phyloP scores from a whole-genome alignment of 1,139 yeast species.

The Trichomonascaceae sp. region DNA sequence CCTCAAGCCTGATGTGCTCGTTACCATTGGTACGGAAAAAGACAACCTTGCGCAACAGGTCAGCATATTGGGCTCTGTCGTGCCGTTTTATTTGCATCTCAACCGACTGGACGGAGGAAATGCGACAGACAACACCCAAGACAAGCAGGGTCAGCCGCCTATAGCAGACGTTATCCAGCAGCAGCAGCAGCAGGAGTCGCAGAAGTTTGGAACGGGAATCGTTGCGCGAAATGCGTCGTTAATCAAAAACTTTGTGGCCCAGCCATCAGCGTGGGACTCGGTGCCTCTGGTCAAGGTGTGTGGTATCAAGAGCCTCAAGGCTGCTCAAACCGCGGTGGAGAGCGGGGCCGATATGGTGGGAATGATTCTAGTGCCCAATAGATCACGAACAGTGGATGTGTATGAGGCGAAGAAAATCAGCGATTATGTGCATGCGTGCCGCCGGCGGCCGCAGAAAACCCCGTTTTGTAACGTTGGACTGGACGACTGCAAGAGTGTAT shows the following conservation, averaged over 20 bases:
- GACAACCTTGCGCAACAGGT: not conserved
- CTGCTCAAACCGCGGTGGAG: conserved; percentile 56
- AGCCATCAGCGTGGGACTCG: conserved; percentile 1
- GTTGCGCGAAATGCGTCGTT: conserved; percentile 3
- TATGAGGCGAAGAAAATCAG: conserved; percentile 45
- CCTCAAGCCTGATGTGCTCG: not conserved
- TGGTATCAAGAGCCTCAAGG: conserved; percentile 56
- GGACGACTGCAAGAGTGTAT: conserved; percentile 8
- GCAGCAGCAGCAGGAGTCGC: not conserved
- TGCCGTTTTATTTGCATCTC: too few species aligned
- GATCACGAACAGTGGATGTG: conserved; percentile 54
- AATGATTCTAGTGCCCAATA: conserved; percentile 70
- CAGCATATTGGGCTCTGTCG: too few species aligned
- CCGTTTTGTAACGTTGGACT: not conserved
- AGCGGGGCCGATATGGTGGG: conserved; percentile 72
- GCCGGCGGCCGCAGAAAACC: conserved; percentile 1
- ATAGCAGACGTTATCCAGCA: not conserved
- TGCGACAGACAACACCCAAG: not conserved
- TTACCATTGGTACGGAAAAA: not conserved
- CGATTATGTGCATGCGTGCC: conserved; percentile 16
- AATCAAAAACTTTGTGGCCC: not conserved
- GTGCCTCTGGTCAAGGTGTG: conserved; percentile 56
- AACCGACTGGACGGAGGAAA: too few species aligned
- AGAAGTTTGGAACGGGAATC: conserved; percentile 1
- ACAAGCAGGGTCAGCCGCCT: not conserved